Base-by-base conservation (phyloP, 768 basidiomycete species). In the Leccinum truebloodii region DNA sequence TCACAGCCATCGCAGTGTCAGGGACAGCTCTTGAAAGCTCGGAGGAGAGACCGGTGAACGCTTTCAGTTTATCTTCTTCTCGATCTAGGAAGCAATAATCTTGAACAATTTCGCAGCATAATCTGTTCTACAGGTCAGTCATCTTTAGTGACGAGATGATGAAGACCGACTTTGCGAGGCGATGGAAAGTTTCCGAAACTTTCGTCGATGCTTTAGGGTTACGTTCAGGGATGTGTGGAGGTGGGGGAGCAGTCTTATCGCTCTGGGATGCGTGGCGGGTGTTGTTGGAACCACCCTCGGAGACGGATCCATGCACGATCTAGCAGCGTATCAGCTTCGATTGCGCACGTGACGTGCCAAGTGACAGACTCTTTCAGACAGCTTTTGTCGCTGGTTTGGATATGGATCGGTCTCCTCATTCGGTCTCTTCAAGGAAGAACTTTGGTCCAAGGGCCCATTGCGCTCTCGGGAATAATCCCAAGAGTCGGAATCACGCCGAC, bases 41-140 rank as follows among this genome's bases (percentile, higher is more conserved):
- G 41, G 78, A 70, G 8, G 82, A 82, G 52, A 86, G 73, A 35
- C 80, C 78, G 3, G 77, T 81, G 60, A 81, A 85, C 3, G 80
- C 80, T 60, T 79, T 75, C 41, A 81, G 63, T 65, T 81, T 84
- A 54, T 76, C 73, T 60, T 78, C 80, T 63, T 83, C 83, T 58
- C 70, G 75, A 48, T 78, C 76, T 41, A 80, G 73, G 51, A 71
- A 71, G 57, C 76, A 78, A 18, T 74, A 73, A 56, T 82, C 75
- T 69, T 79, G 76, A 54, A 81, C 75, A 52, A 79, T 73, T 65
- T 81, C 72, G 51, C 76, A 78, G 28, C 81, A 81, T 28, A 83
- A 64, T 64, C 84, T 85, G 55, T 24, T 49, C 44, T 37, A 61
- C 34, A 39, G 28, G 59, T 70, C 50, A 70, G 62, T 52, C 28